These are phyloP conservation scores for Flaveria robusta DNA, from an alignment of 129 eudicot species.

Conservation along the genomic window DNA sequence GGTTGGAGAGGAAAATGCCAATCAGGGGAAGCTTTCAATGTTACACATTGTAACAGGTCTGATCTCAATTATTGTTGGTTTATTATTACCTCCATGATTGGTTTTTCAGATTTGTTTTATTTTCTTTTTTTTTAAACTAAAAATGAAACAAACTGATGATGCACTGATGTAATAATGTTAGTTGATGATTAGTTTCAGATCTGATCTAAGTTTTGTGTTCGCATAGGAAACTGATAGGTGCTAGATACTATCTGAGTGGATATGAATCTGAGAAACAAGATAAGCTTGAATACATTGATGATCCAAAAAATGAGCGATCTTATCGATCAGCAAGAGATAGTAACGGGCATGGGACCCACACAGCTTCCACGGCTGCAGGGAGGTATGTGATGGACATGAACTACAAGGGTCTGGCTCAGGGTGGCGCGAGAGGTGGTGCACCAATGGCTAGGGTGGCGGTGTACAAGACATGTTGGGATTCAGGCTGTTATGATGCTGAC, in stretches of 20 bases:
- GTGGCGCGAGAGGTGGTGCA: slow-evolving; percentile 87
- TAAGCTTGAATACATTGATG: slow-evolving; percentile 31
- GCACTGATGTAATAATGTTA: neutral
- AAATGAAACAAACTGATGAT: neutral
- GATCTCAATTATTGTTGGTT: slow-evolving; percentile 6
- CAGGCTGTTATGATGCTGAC: slow-evolving; percentile 83
- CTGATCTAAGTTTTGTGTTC: slow-evolving; percentile 3
- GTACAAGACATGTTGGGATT: slow-evolving; percentile 86
- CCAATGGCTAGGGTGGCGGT: slow-evolving; percentile 89
- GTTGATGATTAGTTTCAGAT: slow-evolving; percentile 8
- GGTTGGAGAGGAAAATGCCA: slow-evolving; percentile 85
- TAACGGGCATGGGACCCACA: slow-evolving; percentile 81
- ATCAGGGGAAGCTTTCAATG: slow-evolving; percentile 81
- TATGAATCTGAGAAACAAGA: slow-evolving; percentile 56
- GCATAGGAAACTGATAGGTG: slow-evolving; percentile 82
- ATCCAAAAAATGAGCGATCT: slow-evolving; percentile 43
- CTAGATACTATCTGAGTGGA: slow-evolving; percentile 70
- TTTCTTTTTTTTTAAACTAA: neutral
- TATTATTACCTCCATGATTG: slow-evolving; percentile 16
- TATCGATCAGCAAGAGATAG: slow-evolving; percentile 74
- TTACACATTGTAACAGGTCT: slow-evolving; percentile 82
- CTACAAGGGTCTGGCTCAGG: slow-evolving; percentile 65
- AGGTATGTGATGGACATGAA: slow-evolving; percentile 67
- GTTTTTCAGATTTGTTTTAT: slow-evolving; percentile 6
- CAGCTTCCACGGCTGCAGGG: slow-evolving; percentile 87